Evolutionary conservation across 768 basidiomycete genomes (phyloP).

Genomic region (Suillus brevipes): DNA sequence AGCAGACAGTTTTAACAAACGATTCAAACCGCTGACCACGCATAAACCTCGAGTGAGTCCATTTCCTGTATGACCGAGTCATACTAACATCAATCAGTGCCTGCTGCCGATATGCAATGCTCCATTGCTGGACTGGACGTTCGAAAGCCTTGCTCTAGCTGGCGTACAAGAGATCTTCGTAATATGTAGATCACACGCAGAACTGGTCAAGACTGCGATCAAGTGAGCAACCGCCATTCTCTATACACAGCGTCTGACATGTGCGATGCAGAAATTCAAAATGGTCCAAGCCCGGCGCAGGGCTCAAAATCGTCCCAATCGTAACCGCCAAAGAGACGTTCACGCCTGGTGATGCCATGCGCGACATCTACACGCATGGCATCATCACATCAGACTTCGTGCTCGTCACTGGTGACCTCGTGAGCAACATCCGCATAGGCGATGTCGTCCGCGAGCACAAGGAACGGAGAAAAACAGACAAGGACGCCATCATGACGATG

Average conservation of each 20-base stretch:
- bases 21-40: slow-evolving; percentile 87
- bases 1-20: slow-evolving; percentile 94
- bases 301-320: slow-evolving; percentile 82
- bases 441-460: slow-evolving; percentile 89
- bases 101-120: slow-evolving; percentile 93
- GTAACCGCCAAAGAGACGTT: slow-evolving; percentile 84
- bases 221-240: slow-evolving; percentile 46
- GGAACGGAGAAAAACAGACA: slow-evolving; percentile 80
- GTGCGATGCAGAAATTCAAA: slow-evolving; percentile 61
- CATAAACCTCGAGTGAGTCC: slow-evolving; percentile 79
- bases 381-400: slow-evolving; percentile 91
- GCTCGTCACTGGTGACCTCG: slow-evolving; percentile 87
- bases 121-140: slow-evolving; percentile 92
- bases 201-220: slow-evolving; percentile 82
- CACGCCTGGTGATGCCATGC: slow-evolving; percentile 89
- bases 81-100: slow-evolving; percentile 52
- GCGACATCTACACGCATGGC: slow-evolving; percentile 90
- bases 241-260: slow-evolving; percentile 3
- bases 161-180: slow-evolving; percentile 97
- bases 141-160: slow-evolving; percentile 91
- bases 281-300: slow-evolving; percentile 80
- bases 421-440: slow-evolving; percentile 90
- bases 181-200: slow-evolving; percentile 88
- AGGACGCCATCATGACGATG: slow-evolving; percentile 96
- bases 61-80: slow-evolving; percentile 11